These are phyloP conservation scores for Moringa oleifera DNA, from an alignment of 345 rosid species.

Conservation along the genomic window DNA sequence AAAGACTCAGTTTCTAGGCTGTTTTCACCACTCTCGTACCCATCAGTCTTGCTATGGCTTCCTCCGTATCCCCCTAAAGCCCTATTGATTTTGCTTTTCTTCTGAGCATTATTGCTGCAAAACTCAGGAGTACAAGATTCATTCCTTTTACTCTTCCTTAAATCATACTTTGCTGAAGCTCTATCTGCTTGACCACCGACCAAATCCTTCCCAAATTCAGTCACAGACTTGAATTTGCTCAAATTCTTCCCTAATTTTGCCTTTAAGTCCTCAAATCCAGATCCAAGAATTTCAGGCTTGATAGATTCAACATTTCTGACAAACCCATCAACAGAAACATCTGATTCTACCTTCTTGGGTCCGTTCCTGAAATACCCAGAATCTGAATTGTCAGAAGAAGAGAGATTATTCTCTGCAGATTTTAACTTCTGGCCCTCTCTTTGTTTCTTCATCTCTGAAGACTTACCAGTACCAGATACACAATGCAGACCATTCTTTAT, in stretches of 20 bases:
- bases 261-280: conserved; percentile 32
- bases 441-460: conserved; percentile 26
- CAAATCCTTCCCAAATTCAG: conserved; percentile 24
- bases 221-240: conserved; percentile 31
- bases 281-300: conserved; percentile 29
- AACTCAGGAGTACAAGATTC: conserved; percentile 22
- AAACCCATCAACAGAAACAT: conserved; percentile 46
- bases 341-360: conserved; percentile 55
- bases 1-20: conserved; percentile 44
- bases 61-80: conserved; percentile 22
- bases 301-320: conserved; percentile 25
- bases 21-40: conserved; percentile 43
- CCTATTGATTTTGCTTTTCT: conserved; percentile 29
- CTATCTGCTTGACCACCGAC: conserved; percentile 25
- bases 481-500: conserved; percentile 28
- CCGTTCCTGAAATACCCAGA: conserved; percentile 65
- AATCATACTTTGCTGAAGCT: conserved; percentile 32
- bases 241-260: conserved; percentile 32
- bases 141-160: conserved; percentile 37
- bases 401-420: conserved; percentile 17
- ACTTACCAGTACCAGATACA: conserved; percentile 24
- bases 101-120: conserved; percentile 21
- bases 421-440: conserved; percentile 22
- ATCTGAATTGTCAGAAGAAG: conserved; percentile 51
- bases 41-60: conserved; percentile 31